Percentiles rank a stretch among this genome's conserved stretches.
These are phyloP conservation scores for Pythium pectinolyticum DNA, from an alignment of 352 stramenopile species.

Conservation along the genomic window DNA sequence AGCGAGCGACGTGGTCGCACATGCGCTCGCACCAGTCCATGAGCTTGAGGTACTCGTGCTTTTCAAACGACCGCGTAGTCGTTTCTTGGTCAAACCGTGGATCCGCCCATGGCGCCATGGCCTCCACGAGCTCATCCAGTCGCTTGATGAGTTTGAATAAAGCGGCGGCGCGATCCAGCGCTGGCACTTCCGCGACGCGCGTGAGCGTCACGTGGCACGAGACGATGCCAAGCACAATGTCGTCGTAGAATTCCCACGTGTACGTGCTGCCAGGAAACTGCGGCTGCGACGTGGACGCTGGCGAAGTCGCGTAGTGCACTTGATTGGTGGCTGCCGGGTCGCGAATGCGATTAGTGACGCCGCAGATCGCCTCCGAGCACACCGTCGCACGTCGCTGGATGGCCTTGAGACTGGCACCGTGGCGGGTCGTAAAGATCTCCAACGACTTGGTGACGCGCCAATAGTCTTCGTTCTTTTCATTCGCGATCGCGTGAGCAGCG, in stretches of 20 bases:
- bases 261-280: background rate
- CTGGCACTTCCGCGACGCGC: conserved; percentile 4
- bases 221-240: conserved; percentile 2
- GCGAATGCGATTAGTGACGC: background rate
- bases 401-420: background rate
- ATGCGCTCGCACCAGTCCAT: conserved; percentile 12
- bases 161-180: background rate
- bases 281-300: background rate
- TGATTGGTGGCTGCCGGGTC: background rate
- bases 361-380: conserved; percentile 16
- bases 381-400: conserved; percentile 5
- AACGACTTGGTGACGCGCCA: background rate
- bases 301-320: background rate
- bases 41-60: conserved; percentile 11
- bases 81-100: conserved; percentile 1
- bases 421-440: background rate
- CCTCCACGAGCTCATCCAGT: background rate
- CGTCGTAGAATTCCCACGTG: conserved; percentile 3
- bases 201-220: conserved; percentile 14
- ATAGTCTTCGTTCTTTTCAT: background rate
- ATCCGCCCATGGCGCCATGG: conserved; percentile 4
- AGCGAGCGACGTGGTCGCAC: background rate
- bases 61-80: background rate
- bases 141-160: background rate
- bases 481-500: background rate